phyloP scores from a whole-genome alignment of 441 rosid species.

The Adansonia grandidieri region DNA sequence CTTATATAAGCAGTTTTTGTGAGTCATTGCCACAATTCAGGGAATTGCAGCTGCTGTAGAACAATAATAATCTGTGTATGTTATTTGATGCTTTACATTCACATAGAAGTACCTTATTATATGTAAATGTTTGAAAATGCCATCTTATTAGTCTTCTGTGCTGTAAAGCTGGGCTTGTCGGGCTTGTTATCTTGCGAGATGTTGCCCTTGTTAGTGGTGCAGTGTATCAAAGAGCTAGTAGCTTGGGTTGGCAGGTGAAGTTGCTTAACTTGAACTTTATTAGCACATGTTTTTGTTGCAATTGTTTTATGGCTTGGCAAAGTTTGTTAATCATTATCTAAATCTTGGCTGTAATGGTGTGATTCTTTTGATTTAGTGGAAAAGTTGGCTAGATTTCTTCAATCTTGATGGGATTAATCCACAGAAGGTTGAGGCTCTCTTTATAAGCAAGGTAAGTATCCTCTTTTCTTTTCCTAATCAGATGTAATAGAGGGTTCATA shows the following conservation, averaged over 20 bases:
- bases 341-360: slow-evolving; percentile 23
- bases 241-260: slow-evolving; percentile 78
- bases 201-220: slow-evolving; percentile 80
- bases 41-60: neutral
- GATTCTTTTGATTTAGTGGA: slow-evolving; percentile 54
- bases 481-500: neutral
- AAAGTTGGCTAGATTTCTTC: slow-evolving; percentile 73
- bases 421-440: slow-evolving; percentile 84
- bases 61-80: neutral
- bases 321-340: neutral
- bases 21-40: neutral
- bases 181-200: slow-evolving; percentile 73
- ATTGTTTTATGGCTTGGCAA: slow-evolving; percentile 1
- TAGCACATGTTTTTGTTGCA: neutral
- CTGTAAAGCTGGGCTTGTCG: slow-evolving; percentile 84
- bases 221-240: slow-evolving; percentile 66
- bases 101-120: neutral
- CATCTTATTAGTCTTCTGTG: slow-evolving; percentile 20
- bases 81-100: neutral
- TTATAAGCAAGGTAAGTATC: slow-evolving; percentile 78
- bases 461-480: neutral
- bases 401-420: slow-evolving; percentile 74
- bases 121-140: neutral
- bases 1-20: neutral
- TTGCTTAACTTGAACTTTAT: slow-evolving; percentile 24